These are phyloP conservation scores for Millerozyma miso DNA, from an alignment of 805 yeast species.

Conservation along the genomic window DNA sequence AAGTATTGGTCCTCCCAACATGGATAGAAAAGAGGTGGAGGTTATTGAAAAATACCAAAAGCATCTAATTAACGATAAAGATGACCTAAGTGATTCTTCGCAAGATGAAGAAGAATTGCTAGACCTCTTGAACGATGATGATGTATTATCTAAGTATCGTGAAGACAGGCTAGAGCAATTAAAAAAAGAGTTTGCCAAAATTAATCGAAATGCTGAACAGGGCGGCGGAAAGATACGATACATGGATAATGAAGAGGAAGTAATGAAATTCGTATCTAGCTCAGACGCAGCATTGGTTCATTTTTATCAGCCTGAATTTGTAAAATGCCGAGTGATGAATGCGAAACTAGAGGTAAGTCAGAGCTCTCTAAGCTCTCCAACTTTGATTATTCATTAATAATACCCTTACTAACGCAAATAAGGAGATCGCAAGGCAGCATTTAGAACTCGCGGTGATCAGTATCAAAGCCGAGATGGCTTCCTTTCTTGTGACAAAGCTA, in stretches of 20 bases:
- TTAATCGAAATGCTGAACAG: constrained; percentile 27
- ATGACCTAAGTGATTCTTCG: constrained; percentile 34
- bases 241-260: constrained; percentile 48
- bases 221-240: constrained; percentile 43
- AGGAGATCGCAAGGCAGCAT: constrained; percentile 53
- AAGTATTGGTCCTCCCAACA: no score
- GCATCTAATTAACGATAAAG: constrained; percentile 22
- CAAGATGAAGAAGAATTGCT: constrained; percentile 36
- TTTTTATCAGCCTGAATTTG: constrained; percentile 58
- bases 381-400: no score
- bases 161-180: constrained; percentile 62
- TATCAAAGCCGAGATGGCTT: constrained; percentile 61
- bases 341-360: constrained; percentile 22
- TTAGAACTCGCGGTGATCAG: constrained; percentile 48
- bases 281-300: constrained; percentile 49
- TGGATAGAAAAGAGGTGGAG: constrained; percentile 30
- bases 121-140: constrained; percentile 46
- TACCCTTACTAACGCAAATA: constrained; percentile 10
- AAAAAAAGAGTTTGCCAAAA: constrained; percentile 31
- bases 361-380: no score
- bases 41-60: constrained; percentile 45
- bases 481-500: constrained; percentile 65
- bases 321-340: constrained; percentile 59
- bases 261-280: constrained; percentile 48
- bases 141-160: constrained; percentile 47